Conservation (phyloP, 306 rosid species). For the Prunus fruticosa region DNA sequence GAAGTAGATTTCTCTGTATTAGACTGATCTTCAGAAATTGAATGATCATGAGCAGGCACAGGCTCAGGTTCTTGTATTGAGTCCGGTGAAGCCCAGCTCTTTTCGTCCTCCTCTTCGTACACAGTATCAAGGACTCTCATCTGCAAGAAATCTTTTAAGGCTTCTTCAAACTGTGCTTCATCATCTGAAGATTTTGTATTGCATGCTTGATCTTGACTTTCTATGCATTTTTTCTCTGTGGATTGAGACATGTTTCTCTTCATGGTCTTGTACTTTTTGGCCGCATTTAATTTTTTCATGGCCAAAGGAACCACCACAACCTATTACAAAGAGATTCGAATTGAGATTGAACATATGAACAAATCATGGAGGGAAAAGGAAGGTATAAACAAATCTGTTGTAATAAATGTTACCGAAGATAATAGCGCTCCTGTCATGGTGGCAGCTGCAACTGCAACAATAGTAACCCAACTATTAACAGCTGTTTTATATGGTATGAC, state of each 20-base stretch:
- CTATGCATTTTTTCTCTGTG: neutral
- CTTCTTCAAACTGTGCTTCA: conserved; percentile 14
- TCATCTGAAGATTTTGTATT: neutral
- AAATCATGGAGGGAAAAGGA: neutral
- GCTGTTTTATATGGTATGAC: conserved; percentile 11
- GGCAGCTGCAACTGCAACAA: conserved; percentile 22
- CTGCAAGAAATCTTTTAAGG: conserved; percentile 22
- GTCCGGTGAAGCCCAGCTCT: conserved; percentile 24
- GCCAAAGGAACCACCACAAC: conserved; percentile 21
- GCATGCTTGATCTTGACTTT: conserved; percentile 10
- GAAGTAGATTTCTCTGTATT: conserved; percentile 9
- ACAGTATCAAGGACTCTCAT: conserved; percentile 31
- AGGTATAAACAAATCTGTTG: neutral
- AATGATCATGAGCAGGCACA: neutral
- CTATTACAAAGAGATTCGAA: neutral
- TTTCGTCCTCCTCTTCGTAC: conserved; percentile 32
- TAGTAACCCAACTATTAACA: neutral
- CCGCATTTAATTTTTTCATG: conserved; percentile 2
- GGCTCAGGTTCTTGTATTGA: conserved; percentile 8
- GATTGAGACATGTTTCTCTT: conserved; percentile 8
- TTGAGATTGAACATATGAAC: neutral
- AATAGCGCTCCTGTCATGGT: conserved; percentile 18
- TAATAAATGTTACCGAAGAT: conserved; percentile 13
- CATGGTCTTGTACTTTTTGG: conserved; percentile 5
- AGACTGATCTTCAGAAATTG: conserved; percentile 12